phyloP scores from a whole-genome alignment of 2,329 filamentous ascomycete species.

The Emergomyces africanus region DNA sequence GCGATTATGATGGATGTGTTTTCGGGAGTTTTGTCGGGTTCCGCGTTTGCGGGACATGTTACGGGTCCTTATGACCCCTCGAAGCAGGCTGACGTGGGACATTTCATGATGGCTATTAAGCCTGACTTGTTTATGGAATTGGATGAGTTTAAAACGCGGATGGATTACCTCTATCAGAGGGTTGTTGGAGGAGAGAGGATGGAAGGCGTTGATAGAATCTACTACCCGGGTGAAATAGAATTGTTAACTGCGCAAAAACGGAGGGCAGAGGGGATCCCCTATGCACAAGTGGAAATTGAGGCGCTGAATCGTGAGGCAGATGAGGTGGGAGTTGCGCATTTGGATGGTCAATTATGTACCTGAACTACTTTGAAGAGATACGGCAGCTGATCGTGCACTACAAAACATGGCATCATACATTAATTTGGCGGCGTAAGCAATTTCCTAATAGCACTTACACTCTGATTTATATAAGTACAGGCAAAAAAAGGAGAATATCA shows the following conservation, averaged over 20 bases:
- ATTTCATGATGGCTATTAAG: slow-evolving; percentile 59
- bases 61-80: slow-evolving; percentile 63
- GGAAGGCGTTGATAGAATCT: slow-evolving; percentile 42
- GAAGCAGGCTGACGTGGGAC: slow-evolving; percentile 51
- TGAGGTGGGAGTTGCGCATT: slow-evolving; percentile 23
- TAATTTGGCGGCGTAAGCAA: no score
- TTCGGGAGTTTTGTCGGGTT: slow-evolving; percentile 61
- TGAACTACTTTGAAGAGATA: neutral
- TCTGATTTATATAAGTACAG: no score
- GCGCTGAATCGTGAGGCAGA: slow-evolving; percentile 40
- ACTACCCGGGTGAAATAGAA: slow-evolving; percentile 47
- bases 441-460: no score
- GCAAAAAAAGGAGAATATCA: no score
- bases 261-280: slow-evolving; percentile 35
- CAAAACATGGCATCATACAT: no score
- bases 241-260: slow-evolving; percentile 35
- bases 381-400: neutral
- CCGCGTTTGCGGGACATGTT: slow-evolving; percentile 66
- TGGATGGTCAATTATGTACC: neutral
- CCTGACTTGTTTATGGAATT: slow-evolving; percentile 61
- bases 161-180: slow-evolving; percentile 46
- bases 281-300: slow-evolving; percentile 35
- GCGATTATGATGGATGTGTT: slow-evolving; percentile 86
- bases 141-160: slow-evolving; percentile 52
- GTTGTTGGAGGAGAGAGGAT: slow-evolving; percentile 42